Base-by-base conservation (phyloP, 306 rosid genomes). In the Cucurbita ficifolia region DNA sequence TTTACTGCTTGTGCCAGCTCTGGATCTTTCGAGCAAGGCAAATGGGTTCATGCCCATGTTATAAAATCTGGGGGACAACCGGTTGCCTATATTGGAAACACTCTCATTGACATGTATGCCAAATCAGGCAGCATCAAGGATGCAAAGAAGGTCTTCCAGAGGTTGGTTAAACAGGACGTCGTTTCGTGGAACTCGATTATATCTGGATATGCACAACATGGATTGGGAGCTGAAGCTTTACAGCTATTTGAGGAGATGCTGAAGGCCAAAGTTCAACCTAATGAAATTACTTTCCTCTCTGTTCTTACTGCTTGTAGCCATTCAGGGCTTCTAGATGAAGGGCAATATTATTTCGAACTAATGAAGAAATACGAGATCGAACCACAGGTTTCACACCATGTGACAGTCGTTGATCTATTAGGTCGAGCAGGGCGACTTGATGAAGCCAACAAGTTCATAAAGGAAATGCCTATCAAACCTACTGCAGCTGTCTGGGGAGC, bases 11-110 rank as follows among this genome's bases (percentile, higher is more conserved):
- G 80, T 70, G 80, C 80, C 8, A 77, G 80, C 53, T 57, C 45
- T 57, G 80, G 80, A n/a, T 77, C 71, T 70, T 72, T 77, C 52
- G 80, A 70, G 54, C 76, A 70, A 70, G 80, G 80, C 53, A 77
- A 70, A 70, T 77, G 80, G 80, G 63, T 70, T 58, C 80, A 77
- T 77, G 80, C 80, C 39, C 80, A 77, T 77, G 60, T 70, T 11
- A 58, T 61, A 29, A 77, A 77, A 70, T 77, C 80, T 12, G 76
- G 80, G 5, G 76, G 24, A 46, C 53, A 70, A 45, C 80, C 73
- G 54, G 39, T 48, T 19, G 70, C 72, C 46, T 77, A 49, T 45
- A 43, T 70, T 2, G 80, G 80, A 59, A 77, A 77, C 62, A 77
- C 76, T 77, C 80, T 77, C 16, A 65, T 77, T 21, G 71, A 77